Evolutionary conservation across 345 rosid species (phyloP), one percentile per base, ranked within the genome.

Genomic region (Citropsis articulata): DNA sequence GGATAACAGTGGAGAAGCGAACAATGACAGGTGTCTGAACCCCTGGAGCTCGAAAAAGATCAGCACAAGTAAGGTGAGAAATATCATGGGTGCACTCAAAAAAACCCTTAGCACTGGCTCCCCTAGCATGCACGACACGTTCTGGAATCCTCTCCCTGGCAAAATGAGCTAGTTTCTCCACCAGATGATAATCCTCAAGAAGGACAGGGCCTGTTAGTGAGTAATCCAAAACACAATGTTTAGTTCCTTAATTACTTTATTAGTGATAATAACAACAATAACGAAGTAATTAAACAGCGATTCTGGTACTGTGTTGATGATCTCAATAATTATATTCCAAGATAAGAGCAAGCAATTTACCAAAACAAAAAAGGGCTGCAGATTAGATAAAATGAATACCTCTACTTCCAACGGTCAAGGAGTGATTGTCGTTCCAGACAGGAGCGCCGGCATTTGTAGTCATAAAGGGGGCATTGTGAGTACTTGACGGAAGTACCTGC

Each of bases 101-200:
- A 90, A 96, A 96, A 73, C 97, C 99, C 87, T 95, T 95, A 10
- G 98, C 98, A 83, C 99, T 95, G 57, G 94, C 99, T 74, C 99
- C 97, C 86, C 99, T 88, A 38, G 98, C 98, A 77, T 95, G 98
- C 82, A 95, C 99, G 22, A 95, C 95, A 75, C 99, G 94, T 87
- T 95, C 98, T 27, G 98, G 99, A 81, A 92, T 92, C 71, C 99
- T 68, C 86, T 96, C 98, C 82, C 99, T 88, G 64, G 89, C 94
- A 77, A 96, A 94, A 75, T 94, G 91, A 82, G 99, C 98, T 33
- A 96, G 78, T 84, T 96, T 96, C 84, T 96, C 98, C 57, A 96
- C 83, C 80, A 96, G 81, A 88, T 96, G 99, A 75, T 94, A 96
- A 86, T 96, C 99, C 91, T 96, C 98, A 6, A 94, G 90, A 74